phyloP scores from a whole-genome alignment of 179 eudicot species.

The Gypsophila paniculata region DNA sequence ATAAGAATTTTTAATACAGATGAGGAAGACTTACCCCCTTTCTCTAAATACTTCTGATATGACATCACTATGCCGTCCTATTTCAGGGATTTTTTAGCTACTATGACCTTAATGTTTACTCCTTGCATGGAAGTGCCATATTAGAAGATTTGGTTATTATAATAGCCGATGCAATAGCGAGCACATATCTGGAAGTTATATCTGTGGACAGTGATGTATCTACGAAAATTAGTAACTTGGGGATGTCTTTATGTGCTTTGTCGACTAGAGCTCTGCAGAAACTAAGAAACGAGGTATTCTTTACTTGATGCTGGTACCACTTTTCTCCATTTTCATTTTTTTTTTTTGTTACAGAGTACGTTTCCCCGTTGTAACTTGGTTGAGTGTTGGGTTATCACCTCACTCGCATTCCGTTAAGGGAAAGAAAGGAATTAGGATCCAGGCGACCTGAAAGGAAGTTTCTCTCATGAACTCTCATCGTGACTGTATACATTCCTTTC shows the following conservation, averaged over 20 bases:
- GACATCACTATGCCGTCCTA: conserved; percentile 16
- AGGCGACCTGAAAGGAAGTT: too few relatives aligned
- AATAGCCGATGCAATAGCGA: conserved; percentile 85
- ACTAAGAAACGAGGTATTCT: conserved; percentile 78
- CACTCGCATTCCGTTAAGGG: too few relatives aligned
- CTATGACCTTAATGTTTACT: conserved; percentile 51
- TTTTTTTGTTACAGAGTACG: too few relatives aligned
- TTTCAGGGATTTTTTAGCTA: conserved; percentile 60
- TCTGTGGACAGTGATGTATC: conserved; percentile 70
- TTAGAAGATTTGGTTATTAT: conserved; percentile 83
- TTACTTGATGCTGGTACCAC: neutral
- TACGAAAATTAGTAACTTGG: conserved; percentile 58
- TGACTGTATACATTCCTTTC: too few relatives aligned
- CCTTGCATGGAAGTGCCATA: conserved; percentile 54
- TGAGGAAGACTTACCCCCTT: neutral
- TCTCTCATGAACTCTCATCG: too few relatives aligned
- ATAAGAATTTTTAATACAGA: neutral
- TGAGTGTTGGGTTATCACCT: too few relatives aligned
- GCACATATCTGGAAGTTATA: conserved; percentile 81
- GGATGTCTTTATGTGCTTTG: conserved; percentile 65
- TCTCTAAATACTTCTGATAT: neutral
- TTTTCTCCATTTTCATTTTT: neutral
- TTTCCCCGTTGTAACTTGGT: too few relatives aligned
- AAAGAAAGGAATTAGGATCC: too few relatives aligned
- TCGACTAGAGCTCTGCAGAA: conserved; percentile 91